These are phyloP conservation scores for Cladosporium phlei DNA, from an alignment of 2,329 filamentous ascomycete species.

Conservation along the genomic window DNA sequence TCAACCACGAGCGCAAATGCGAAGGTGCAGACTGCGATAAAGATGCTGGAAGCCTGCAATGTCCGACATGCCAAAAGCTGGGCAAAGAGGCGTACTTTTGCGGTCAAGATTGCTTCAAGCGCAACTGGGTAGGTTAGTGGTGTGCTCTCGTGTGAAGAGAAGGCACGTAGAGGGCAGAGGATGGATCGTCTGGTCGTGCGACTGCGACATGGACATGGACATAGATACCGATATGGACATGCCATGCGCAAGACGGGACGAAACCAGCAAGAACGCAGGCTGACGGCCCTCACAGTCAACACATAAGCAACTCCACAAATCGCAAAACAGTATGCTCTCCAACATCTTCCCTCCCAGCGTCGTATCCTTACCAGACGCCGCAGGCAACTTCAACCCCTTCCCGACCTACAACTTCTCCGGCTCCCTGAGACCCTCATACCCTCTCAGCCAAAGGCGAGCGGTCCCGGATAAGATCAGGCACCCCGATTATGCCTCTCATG, in stretches of 20 bases:
- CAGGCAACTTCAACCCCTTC: slow-evolving; percentile 83
- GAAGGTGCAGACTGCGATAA: slow-evolving; percentile 79
- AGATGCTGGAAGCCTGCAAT: slow-evolving; percentile 79
- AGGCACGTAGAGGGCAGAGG: slow-evolving; percentile 6
- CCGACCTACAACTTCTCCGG: slow-evolving; percentile 79
- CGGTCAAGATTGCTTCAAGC: slow-evolving; percentile 97
- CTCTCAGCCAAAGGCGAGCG: slow-evolving; percentile 61
- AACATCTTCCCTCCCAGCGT: slow-evolving; percentile 72
- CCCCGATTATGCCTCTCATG: slow-evolving; percentile 81
- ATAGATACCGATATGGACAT: too few relatives aligned
- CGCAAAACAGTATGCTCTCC: slow-evolving; percentile 65
- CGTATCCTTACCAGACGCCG: slow-evolving; percentile 84
- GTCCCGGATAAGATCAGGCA: slow-evolving; percentile 73
- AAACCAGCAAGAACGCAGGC: slow-evolving; percentile 16
- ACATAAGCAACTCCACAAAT: slow-evolving; percentile 82
- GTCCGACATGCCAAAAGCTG: slow-evolving; percentile 88
- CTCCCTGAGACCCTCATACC: slow-evolving; percentile 64
- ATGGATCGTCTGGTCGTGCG: background rate
- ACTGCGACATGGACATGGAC: too few relatives aligned
- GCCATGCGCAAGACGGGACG: background rate
- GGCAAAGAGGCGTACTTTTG: slow-evolving; percentile 93
- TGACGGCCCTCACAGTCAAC: slow-evolving; percentile 52
- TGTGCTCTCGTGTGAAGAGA: slow-evolving; percentile 8
- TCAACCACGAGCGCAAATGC: slow-evolving; percentile 62
- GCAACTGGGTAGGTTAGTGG: slow-evolving; percentile 74